Base-by-base conservation (phyloP, 1,284 basidiomycete species). In the Pyrrhoderma noxium region DNA sequence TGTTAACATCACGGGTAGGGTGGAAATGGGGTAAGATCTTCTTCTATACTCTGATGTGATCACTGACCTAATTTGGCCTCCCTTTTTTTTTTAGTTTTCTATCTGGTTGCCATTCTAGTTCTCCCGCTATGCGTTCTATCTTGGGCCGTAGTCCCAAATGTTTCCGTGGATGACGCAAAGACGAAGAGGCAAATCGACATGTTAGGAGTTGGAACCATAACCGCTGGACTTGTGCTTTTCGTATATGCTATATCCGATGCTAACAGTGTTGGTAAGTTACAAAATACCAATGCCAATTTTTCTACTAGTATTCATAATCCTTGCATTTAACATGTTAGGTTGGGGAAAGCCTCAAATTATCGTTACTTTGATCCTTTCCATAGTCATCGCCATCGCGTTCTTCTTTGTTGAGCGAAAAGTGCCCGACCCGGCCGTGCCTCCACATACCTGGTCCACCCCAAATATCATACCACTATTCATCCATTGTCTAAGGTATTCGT, bases 1-100 rank as follows among this genome's bases (percentile, higher is more conserved):
- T 72, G 16, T 65, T 75, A 47, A 66, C 69, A 2, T 51, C 64
- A 38, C 64, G 59, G 43, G 62, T 61, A 8, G 59, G 57, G 13
- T 71, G 64, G 61, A 57, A 51, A 14, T 70, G 67, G 68, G 58
- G 68, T 2, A 66, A 67, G 55, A 69, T 58, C 65, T 70, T n/a
- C n/a, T n/a, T n/a, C n/a, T n/a, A n/a, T n/a, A n/a, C n/a, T 48
- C 18, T 46, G 13, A 5, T 34, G 13, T 18, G 27, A 34, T 34
- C 21, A 19, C 11, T 21, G 11, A 44, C 22, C 8, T 11, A 23
- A 21, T 16, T 44, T 27, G 7, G 11, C 8, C 61, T 63, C 13
- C 59, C 69, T 2, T 65, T 71, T 31, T 31, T 60, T 64, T 3
- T 49, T 64, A 4, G 53, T 63, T 22, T 57, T 67, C 9, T 58